Conservation (phyloP, 1,284 basidiomycete species). For the Marasmius tenuissimus region DNA sequence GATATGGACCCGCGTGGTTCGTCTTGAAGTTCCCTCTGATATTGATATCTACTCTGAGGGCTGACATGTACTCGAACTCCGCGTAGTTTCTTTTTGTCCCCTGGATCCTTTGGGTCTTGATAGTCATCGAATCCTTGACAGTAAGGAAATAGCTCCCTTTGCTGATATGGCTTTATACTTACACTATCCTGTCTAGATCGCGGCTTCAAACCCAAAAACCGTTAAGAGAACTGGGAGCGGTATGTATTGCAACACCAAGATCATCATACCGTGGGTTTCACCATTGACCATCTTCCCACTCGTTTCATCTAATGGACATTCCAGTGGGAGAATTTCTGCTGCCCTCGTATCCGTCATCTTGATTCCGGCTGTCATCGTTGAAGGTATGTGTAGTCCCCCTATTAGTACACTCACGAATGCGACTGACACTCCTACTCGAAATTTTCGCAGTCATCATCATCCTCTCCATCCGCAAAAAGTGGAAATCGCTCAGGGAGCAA, state of each 20-base stretch:
- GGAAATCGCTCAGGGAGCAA: not conserved
- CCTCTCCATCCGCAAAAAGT: slow-evolving; percentile 3
- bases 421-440: not conserved
- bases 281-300: not conserved
- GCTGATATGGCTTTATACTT: no score
- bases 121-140: slow-evolving; percentile 4
- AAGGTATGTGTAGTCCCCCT: slow-evolving; percentile 5
- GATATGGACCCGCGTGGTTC: slow-evolving; percentile 4
- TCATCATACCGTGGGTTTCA: slow-evolving; percentile 9
- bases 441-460: not conserved
- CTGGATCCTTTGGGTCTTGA: slow-evolving; percentile 2
- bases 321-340: slow-evolving; percentile 13
- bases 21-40: not conserved
- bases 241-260: slow-evolving; percentile 14
- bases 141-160: not conserved
- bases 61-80: not conserved
- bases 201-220: slow-evolving; percentile 2
- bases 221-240: slow-evolving; percentile 10
- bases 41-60: no score
- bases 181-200: slow-evolving; percentile 2
- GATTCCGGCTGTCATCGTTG: slow-evolving; percentile 8
- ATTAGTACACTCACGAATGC: not conserved
- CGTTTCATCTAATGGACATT: not conserved
- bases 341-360: slow-evolving; percentile 10
- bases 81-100: slow-evolving; percentile 5